Conservation (phyloP, 225 moss, liverwort and hornwort species). For the Rhytidiadelphus loreus region DNA sequence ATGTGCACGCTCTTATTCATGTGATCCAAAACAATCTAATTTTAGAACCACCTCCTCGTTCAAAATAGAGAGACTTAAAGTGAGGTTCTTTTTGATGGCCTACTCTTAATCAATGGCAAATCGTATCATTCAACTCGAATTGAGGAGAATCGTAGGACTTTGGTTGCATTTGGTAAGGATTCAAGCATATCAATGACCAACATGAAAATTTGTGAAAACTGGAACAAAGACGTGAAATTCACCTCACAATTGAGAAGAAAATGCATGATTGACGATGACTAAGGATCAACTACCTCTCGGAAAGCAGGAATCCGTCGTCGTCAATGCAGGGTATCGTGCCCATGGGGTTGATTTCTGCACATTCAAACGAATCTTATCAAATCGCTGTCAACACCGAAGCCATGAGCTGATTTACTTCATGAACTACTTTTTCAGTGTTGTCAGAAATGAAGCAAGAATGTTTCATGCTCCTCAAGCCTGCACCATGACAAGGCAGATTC, state of each 20-base stretch:
- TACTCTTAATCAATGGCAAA: not conserved
- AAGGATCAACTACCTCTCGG: not conserved
- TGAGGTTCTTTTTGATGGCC: not conserved
- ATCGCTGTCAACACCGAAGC: not conserved
- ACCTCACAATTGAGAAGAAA: not conserved
- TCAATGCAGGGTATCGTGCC: constrained; percentile 1
- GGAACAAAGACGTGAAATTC: not conserved
- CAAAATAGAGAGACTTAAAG: not conserved
- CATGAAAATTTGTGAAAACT: not conserved
- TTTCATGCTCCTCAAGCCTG: not conserved
- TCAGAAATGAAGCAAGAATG: too few species aligned
- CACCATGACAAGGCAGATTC: too few species aligned
- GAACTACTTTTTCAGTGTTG: too few species aligned
- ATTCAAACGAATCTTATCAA: not conserved
- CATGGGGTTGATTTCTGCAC: constrained; percentile 20
- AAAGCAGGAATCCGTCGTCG: constrained; percentile 7
- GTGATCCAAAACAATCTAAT: not conserved
- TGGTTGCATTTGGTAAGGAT: not conserved
- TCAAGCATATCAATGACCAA: not conserved
- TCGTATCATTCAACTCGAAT: too few species aligned
- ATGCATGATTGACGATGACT: not conserved
- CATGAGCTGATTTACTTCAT: not conserved
- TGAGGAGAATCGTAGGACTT: not conserved
- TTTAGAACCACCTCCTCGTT: not conserved
- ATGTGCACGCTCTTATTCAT: too few species aligned